Evolutionary conservation across 768 basidiomycete genomes (phyloP).

Genomic region (Russula griseocarnosa): DNA sequence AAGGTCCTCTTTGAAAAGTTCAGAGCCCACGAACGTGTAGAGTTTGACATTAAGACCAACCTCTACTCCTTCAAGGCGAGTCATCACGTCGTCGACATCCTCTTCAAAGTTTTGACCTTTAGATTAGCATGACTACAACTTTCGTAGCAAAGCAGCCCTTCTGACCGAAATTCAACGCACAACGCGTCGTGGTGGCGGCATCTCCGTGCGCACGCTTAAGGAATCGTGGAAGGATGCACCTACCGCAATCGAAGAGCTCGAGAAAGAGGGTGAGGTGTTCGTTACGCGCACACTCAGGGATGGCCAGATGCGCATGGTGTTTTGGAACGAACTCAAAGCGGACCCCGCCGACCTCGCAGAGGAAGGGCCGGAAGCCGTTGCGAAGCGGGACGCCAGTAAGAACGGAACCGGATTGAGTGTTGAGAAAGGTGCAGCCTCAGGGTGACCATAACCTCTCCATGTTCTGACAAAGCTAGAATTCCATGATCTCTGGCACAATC

Average conservation of each 20-base stretch:
- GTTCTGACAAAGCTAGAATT: constrained; percentile 56
- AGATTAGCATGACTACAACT: constrained; percentile 75
- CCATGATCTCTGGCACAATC: constrained; percentile 77
- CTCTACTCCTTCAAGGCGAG: constrained; percentile 81
- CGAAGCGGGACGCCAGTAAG: constrained; percentile 37
- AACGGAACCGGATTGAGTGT: constrained; percentile 66
- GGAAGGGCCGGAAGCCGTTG: constrained; percentile 20
- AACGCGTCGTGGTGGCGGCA: constrained; percentile 78
- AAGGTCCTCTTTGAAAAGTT: constrained; percentile 71
- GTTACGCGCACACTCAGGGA: constrained; percentile 85
- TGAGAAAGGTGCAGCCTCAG: constrained; percentile 62
- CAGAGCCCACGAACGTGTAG: constrained; percentile 72
- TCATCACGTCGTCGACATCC: constrained; percentile 15
- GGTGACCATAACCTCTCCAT: not conserved
- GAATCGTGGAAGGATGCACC: constrained; percentile 91
- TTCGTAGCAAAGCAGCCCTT: constrained; percentile 78
- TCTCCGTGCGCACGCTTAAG: constrained; percentile 78
- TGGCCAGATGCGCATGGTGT: constrained; percentile 77
- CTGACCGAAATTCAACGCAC: constrained; percentile 83
- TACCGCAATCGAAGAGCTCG: constrained; percentile 80
- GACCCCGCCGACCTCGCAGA: constrained; percentile 32
- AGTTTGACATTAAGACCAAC: constrained; percentile 78
- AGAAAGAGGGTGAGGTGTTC: constrained; percentile 81
- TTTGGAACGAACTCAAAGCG: constrained; percentile 86
- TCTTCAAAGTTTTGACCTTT: constrained; percentile 14